Evolutionary conservation across 306 rosid species (phyloP).

Genomic region (Glycine tomentella): DNA sequence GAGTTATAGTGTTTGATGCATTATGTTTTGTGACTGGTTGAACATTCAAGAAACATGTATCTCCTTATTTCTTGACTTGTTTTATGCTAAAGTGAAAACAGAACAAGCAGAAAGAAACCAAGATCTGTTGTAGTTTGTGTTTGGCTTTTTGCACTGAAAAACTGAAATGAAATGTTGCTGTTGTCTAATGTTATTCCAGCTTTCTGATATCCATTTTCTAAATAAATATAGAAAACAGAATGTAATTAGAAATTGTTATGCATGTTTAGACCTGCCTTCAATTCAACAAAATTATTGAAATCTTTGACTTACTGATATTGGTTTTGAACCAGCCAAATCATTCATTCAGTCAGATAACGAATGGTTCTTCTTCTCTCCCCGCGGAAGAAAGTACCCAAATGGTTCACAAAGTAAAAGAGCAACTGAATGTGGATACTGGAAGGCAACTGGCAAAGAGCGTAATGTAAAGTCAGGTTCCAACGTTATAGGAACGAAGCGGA

Average conservation of each 20-base stretch:
- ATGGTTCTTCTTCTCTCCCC: conserved; percentile 97
- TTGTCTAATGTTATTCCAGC: background rate
- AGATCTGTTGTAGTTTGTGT: too few species aligned
- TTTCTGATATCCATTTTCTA: conserved; percentile 1
- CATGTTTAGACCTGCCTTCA: background rate
- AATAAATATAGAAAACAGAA: background rate
- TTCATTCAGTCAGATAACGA: conserved; percentile 77
- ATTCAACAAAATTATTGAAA: background rate
- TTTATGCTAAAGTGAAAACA: background rate
- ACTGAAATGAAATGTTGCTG: conserved; percentile 9
- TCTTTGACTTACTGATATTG: conserved; percentile 41
- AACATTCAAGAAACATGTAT: conserved; percentile 7
- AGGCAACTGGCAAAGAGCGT: conserved; percentile 96
- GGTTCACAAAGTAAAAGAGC: conserved; percentile 94
- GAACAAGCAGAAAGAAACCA: conserved; percentile 10
- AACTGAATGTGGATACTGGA: conserved; percentile 92
- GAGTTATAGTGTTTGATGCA: background rate
- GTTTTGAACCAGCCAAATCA: conserved; percentile 69
- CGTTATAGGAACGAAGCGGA: conserved; percentile 82
- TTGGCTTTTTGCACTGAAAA: background rate
- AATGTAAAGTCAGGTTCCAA: conserved; percentile 77
- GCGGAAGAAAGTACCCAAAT: conserved; percentile 95
- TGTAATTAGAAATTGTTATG: background rate
- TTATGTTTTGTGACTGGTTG: background rate
- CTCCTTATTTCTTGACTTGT: background rate